Base-by-base conservation (phyloP, 1,284 basidiomycete species). In the Pseudozyma sp. region DNA sequence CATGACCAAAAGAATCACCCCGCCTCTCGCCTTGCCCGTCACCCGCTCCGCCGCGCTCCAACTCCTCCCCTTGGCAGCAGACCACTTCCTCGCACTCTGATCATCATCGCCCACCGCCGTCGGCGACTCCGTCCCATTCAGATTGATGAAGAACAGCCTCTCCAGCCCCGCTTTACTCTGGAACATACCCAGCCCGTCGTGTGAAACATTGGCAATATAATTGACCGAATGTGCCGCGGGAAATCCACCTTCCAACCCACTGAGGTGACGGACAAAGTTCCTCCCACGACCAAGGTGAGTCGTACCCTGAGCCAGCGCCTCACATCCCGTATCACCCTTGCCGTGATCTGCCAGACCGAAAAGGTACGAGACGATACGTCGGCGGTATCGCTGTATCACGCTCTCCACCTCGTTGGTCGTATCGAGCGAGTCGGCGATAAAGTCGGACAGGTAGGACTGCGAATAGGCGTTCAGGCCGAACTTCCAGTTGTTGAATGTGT, bases 401-500 rank as follows among this genome's bases (percentile, higher is more conserved):
- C 75, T 76, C 42, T 59, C 59, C 14, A 79, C 61, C 17, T 78
- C 68, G 31, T 68, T 75, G 11, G 47, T 42, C 1, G 58, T 45
- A 43, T 77, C 67, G 16, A 79, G 54, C n/a, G 62, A 67, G 34
- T 66, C 59, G 7, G 54, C 45, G 13, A 79, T 69, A 34, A 79
- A 77, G 17, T 77, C 58, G 17, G 59, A 63, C 0, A 75, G 58
- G 42, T 78, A 78, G 11, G 72, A 59, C 47, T 74, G 71, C 8
- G 51, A 44, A 45, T 71, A 79, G 4, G 34, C 55, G 13, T 53
- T 47, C 17, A 78, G 33, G 19, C 75, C 75, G 17, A 57, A 79
- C 48, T 78, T 79, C 76, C 76, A 78, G 30, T 55, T 56, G 62
- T 79, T 70, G 48, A 65, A 79, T 17, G 62, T 75, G 4, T 68